A percentile compares a stretch with the other conserved stretches of the same genome.
phyloP scores from a whole-genome alignment of 306 rosid genomes.

The Cicer chorassanicum region DNA sequence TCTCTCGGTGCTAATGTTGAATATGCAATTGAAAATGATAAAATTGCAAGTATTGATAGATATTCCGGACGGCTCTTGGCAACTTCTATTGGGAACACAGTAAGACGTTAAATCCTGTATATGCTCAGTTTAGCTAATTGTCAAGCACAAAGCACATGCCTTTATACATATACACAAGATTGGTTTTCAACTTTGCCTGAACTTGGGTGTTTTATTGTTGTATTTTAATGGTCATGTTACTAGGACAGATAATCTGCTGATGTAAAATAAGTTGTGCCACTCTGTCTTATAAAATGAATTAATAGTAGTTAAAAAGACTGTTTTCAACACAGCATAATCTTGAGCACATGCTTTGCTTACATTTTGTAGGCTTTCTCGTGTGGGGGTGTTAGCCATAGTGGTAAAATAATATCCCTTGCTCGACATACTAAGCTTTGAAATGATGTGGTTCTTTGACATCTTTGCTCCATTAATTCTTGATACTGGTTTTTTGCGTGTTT shows the following conservation, averaged over 20 bases:
- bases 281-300: constrained; percentile 6
- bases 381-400: constrained; percentile 7
- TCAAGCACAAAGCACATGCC: neutral
- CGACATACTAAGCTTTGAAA: neutral
- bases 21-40: constrained; percentile 66
- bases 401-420: neutral
- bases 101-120: constrained; percentile 56
- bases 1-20: constrained; percentile 71
- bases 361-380: neutral
- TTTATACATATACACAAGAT: constrained; percentile 3
- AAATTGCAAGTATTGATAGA: constrained; percentile 69
- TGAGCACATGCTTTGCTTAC: neutral
- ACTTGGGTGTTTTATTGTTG: neutral
- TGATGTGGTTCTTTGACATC: neutral
- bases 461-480: constrained; percentile 2
- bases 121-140: constrained; percentile 31
- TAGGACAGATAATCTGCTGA: neutral
- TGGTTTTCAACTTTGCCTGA: neutral
- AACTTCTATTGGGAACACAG: constrained; percentile 73
- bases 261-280: neutral
- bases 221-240: neutral
- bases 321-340: neutral
- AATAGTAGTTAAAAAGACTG: neutral
- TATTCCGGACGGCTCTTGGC: constrained; percentile 76
- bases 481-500: neutral